Conservation (phyloP, 208 protist species). For the Trypanosoma conorhini region DNA sequence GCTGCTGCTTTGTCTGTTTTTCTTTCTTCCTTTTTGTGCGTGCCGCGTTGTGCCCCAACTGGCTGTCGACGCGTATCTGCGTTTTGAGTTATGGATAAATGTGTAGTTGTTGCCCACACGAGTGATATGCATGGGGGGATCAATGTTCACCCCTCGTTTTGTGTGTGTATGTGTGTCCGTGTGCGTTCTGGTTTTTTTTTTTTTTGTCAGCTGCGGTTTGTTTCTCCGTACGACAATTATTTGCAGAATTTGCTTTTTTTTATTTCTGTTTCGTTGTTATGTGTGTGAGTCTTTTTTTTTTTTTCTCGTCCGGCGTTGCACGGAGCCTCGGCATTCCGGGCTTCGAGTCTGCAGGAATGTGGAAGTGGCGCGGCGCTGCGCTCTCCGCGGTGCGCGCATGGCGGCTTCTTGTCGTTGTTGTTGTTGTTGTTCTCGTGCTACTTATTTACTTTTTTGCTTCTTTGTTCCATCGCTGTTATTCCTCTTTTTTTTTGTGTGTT, state of each 20-base stretch:
- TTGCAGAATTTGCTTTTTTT: neutral
- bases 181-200: no score
- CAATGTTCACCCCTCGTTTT: no score
- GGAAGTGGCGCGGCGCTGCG: no score
- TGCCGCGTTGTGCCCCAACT: neutral
- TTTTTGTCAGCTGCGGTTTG: no score
- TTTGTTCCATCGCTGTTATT: slow-evolving; percentile 2
- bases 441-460: slow-evolving; percentile 7
- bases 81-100: neutral
- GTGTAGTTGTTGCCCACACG: neutral
- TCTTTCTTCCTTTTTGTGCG: slow-evolving; percentile 17
- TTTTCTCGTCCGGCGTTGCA: no score
- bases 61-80: neutral
- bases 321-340: no score
- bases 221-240: neutral
- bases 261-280: neutral
- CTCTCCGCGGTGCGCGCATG: neutral
- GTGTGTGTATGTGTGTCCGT: no score
- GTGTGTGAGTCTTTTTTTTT: no score
- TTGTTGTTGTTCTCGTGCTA: no score
- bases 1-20: slow-evolving; percentile 3
- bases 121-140: neutral
- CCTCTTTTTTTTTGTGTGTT: neutral
- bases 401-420: slow-evolving; percentile 12
- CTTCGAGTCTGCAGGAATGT: no score